A percentile compares a stretch with the other conserved stretches of the same genome.
Evolutionary conservation across 108 stramenopile genomes (phyloP).

Genomic region (Parietichytrium sp.): DNA sequence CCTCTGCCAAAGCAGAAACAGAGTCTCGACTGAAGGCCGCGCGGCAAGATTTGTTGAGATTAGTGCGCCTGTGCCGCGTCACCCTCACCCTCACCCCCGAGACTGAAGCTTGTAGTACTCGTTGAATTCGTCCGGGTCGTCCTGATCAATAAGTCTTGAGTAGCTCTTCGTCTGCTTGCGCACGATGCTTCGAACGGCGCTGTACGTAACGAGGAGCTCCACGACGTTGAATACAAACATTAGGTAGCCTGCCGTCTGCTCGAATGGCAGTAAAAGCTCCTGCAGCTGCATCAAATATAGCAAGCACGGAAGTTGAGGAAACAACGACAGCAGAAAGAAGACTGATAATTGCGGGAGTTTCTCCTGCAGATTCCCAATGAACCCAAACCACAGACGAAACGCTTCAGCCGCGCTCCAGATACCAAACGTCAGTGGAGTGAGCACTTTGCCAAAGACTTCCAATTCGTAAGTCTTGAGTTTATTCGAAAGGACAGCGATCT

Average conservation of each 20-base stretch:
- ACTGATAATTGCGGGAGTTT: constrained; percentile 26
- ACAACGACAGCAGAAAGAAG: not conserved
- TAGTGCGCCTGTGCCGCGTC: too few species aligned
- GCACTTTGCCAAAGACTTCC: constrained; percentile 7
- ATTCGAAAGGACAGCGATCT: not conserved
- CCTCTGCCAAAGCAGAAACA: too few species aligned
- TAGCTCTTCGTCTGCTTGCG: constrained; percentile 28
- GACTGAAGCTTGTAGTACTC: too few species aligned
- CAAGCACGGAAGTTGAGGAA: constrained; percentile 14
- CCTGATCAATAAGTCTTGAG: not conserved
- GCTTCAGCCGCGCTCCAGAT: constrained; percentile 11
- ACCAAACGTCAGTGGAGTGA: not conserved
- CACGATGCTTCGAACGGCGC: not conserved
- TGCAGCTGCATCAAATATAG: constrained; percentile 34
- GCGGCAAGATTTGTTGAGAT: too few species aligned
- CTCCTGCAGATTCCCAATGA: constrained; percentile 9
- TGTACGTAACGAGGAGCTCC: not conserved
- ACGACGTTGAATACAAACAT: not conserved
- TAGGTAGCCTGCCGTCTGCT: not conserved
- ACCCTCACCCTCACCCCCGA: too few species aligned
- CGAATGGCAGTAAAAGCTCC: not conserved
- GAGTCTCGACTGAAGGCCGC: too few species aligned
- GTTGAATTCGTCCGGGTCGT: too few species aligned
- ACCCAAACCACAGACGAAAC: constrained; percentile 13
- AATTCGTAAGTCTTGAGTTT: not conserved